A percentile compares a stretch with the other conserved stretches of the same genome.
Evolutionary conservation across 805 yeast genomes (phyloP).

Genomic region (Hanseniaspora singularis): DNA sequence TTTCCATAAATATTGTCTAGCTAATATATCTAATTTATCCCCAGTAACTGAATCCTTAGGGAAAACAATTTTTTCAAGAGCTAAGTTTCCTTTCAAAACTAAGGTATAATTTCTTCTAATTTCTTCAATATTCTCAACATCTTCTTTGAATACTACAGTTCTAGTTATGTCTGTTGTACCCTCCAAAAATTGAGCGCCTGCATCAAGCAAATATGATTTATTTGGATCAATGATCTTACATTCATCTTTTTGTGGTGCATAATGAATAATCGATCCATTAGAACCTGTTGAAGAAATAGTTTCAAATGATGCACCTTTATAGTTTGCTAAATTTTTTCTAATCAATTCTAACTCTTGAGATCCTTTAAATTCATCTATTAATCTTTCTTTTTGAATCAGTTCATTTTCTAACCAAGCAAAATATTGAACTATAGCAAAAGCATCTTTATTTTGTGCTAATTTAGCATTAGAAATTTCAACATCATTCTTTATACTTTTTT

Average conservation of each 20-base stretch:
- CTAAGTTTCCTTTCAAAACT: constrained; percentile 84
- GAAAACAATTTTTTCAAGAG: constrained; percentile 67
- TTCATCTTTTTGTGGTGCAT: constrained; percentile 51
- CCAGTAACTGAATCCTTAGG: constrained; percentile 63
- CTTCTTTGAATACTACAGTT: constrained; percentile 56
- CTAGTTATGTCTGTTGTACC: constrained; percentile 97
- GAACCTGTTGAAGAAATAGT: constrained; percentile 68
- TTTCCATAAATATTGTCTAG: constrained; percentile 72
- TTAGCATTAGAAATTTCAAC: constrained; percentile 62
- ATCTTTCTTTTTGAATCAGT: constrained; percentile 31
- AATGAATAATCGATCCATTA: constrained; percentile 66
- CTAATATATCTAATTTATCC: constrained; percentile 62
- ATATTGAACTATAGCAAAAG: constrained; percentile 59
- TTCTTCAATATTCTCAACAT: constrained; percentile 34
- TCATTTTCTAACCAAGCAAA: constrained; percentile 73
- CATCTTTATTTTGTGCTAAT: constrained; percentile 73
- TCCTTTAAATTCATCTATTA: constrained; percentile 54
- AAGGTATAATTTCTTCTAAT: constrained; percentile 61
- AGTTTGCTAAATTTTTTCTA: constrained; percentile 43
- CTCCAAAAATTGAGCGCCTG: constrained; percentile 84
- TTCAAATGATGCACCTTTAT: constrained; percentile 59
- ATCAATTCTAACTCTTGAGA: constrained; percentile 46
- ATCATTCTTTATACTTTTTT: constrained; percentile 66
- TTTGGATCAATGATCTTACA: constrained; percentile 51
- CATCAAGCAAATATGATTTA: constrained; percentile 65